phyloP scores from a whole-genome alignment of 2,329 filamentous ascomycete species.

The Emmonsiellopsis sp. region DNA sequence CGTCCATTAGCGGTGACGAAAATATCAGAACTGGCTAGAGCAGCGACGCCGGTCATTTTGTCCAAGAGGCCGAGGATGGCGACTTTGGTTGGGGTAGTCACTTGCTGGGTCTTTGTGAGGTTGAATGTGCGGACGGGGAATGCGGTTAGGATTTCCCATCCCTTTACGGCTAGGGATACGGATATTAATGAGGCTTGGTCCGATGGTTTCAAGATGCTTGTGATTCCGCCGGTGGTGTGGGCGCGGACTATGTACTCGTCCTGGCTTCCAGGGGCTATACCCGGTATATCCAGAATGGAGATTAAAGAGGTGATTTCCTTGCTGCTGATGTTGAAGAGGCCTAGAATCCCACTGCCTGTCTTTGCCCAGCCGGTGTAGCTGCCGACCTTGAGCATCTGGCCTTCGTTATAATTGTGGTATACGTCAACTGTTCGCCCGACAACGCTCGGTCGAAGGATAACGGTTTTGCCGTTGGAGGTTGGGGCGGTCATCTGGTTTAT shows the following conservation, averaged over 20 bases:
- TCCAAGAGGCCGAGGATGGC: slow-evolving; percentile 68
- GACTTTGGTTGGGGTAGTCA: slow-evolving; percentile 38
- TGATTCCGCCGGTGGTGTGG: slow-evolving; percentile 56
- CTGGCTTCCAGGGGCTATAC: slow-evolving; percentile 43
- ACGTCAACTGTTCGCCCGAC: slow-evolving; percentile 62
- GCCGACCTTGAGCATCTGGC: slow-evolving; percentile 63
- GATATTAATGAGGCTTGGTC: slow-evolving; percentile 43
- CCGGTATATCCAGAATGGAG: slow-evolving; percentile 62
- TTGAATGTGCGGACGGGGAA: slow-evolving; percentile 55
- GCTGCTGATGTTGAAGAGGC: slow-evolving; percentile 70
- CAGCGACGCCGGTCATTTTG: slow-evolving; percentile 85
- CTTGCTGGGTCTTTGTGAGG: slow-evolving; percentile 27
- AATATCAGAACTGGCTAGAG: slow-evolving; percentile 55
- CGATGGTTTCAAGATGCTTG: slow-evolving; percentile 27
- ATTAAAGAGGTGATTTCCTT: slow-evolving; percentile 58
- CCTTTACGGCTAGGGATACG: slow-evolving; percentile 52
- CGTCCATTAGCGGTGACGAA: slow-evolving; percentile 50
- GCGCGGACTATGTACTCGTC: slow-evolving; percentile 61
- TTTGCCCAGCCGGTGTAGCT: slow-evolving; percentile 62
- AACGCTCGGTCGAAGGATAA: slow-evolving; percentile 70
- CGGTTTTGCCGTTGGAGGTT: slow-evolving; percentile 61
- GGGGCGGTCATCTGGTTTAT: slow-evolving; percentile 72
- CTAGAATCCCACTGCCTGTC: slow-evolving; percentile 67
- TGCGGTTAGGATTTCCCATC: slow-evolving; percentile 74
- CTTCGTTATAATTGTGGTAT: slow-evolving; percentile 68